phyloP scores from a whole-genome alignment of 306 rosid genomes.

The Citrullus colocynthis region DNA sequence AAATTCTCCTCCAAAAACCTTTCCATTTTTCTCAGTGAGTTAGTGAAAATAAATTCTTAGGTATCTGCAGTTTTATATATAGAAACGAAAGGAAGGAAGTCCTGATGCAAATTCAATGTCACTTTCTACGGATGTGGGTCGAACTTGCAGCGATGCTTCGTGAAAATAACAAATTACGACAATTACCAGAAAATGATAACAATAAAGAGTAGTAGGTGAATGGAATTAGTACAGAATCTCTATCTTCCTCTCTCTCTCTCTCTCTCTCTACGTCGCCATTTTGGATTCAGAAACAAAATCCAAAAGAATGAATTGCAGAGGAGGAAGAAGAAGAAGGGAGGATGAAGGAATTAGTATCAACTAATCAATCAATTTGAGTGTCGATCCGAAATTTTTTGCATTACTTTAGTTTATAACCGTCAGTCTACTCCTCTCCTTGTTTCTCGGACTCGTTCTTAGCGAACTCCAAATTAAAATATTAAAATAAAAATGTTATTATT shows the following conservation, averaged over 20 bases:
- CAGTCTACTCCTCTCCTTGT: neutral
- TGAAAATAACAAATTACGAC: neutral
- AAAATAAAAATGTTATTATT: neutral
- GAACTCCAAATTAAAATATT: neutral
- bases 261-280: slow-evolving; percentile 2
- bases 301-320: neutral
- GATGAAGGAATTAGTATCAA: slow-evolving; percentile 6
- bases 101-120: neutral
- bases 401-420: neutral
- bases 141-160: slow-evolving; percentile 2
- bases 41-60: neutral
- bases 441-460: neutral
- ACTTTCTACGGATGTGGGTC: neutral
- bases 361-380: neutral
- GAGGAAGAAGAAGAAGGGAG: slow-evolving; percentile 15
- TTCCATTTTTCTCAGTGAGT: slow-evolving; percentile 25
- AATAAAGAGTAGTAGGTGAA: neutral
- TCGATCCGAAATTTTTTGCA: slow-evolving; percentile 31
- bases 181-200: neutral
- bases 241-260: neutral
- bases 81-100: neutral
- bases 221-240: too few species aligned
- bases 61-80: neutral
- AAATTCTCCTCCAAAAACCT: slow-evolving; percentile 47
- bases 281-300: slow-evolving; percentile 4